Evolutionary conservation across 2,329 filamentous ascomycete genomes (phyloP), one percentile per base, ranked within the genome.

Genomic region (Fusarium pseudoanthophilum): DNA sequence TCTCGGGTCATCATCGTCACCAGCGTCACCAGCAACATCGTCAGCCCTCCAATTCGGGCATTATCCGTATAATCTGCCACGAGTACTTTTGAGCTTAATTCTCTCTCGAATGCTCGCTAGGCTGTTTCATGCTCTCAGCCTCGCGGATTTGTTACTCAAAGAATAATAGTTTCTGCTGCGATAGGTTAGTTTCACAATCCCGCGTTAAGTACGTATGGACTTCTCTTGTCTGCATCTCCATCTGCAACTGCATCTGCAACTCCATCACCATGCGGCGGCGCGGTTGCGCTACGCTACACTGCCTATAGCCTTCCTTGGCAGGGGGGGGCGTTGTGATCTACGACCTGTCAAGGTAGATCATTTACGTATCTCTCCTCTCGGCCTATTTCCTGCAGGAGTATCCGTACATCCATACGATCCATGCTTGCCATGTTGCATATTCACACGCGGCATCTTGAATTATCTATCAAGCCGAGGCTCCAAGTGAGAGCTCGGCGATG

Each of bases 381-480:
- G 45, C 24, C 65, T 69, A 45, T 65, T 37, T 51, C 43, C 49
- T 69, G 48, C 58, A 34, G 58, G 43, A 57, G 40, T 56, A 46
- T 46, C 43, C 43, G 24, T 45, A 62, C n/a, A 11, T 46, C 56
- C 26, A 26, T 52, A 63, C 30, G 30, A 59, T 53, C 43, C 43
- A 42, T 40, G 48, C 21, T 55, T 55, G 46, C 48, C 51, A n/a
- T 69, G 58, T 51, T 51, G 59, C 52, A 55, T 56, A 66, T 69
- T 74, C 72, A 74, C 72, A 58, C 71, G 67, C 71, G 57, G 37
- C 43, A 52, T 69, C 18, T 56, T 42, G 46, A 56, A 55, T 63
- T 60, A 61, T 69, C 65, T 63, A 59, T 69, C 65, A 64, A 63
- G 68, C 72, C 72, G 72, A 74, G 72, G 72, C 64, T 74, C 72